Evolutionary conservation across 75 land plant species (phyloP).

Genomic region (Pinus albicaulis): DNA sequence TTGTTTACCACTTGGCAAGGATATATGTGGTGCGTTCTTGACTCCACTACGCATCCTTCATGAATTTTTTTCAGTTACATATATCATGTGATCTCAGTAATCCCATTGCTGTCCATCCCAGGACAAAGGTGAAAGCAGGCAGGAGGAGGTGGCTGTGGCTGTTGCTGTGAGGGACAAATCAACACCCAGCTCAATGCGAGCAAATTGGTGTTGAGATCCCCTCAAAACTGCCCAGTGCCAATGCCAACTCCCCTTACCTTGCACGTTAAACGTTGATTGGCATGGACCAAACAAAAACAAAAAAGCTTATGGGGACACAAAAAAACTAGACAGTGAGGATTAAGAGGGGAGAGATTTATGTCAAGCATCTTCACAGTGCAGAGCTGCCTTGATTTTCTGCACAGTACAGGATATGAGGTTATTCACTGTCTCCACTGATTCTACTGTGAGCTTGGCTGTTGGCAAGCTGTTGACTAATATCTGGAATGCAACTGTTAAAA

Average conservation of each 20-base stretch:
- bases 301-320: not conserved
- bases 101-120: not conserved
- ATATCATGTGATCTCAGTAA: not conserved
- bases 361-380: constrained; percentile 39
- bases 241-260: no score
- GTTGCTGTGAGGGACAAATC: constrained; percentile 3
- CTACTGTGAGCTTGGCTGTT: constrained; percentile 29
- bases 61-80: not conserved
- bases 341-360: not conserved
- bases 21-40: constrained; percentile 90
- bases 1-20: constrained; percentile 56
- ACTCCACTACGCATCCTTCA: constrained; percentile 26
- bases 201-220: not conserved
- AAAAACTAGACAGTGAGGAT: not conserved
- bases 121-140: not conserved
- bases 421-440: constrained; percentile 32
- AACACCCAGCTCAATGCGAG: constrained; percentile 1
- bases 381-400: constrained; percentile 79
- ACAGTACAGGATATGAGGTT: constrained; percentile 74
- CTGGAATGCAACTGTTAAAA: constrained; percentile 33
- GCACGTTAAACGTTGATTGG: not conserved
- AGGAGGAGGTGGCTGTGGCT: not conserved
- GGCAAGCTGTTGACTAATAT: constrained; percentile 26
- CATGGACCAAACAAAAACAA: not conserved
- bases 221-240: not conserved